Evolutionary conservation across 345 rosid species (phyloP).

Genomic region (Euphorbia pulcherrima): DNA sequence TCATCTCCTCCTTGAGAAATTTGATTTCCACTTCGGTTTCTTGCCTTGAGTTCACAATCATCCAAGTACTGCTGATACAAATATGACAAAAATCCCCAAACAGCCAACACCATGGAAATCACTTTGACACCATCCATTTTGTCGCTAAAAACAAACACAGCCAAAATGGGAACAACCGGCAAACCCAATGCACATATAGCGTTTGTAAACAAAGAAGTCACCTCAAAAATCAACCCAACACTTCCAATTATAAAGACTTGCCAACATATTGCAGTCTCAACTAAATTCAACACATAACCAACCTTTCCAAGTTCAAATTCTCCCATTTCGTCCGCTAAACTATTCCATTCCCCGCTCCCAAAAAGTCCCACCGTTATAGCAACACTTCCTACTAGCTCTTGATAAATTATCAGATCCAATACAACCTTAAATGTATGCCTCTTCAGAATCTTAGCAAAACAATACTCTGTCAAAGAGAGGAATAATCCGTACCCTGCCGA

Average conservation of each 20-base stretch:
- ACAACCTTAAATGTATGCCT: slow-evolving; percentile 30
- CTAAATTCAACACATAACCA: slow-evolving; percentile 44
- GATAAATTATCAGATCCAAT: slow-evolving; percentile 42
- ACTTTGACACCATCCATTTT: slow-evolving; percentile 58
- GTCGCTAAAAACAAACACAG: slow-evolving; percentile 47
- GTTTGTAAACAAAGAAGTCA: slow-evolving; percentile 55
- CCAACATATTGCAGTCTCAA: slow-evolving; percentile 40
- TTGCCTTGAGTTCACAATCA: slow-evolving; percentile 11
- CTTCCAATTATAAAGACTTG: slow-evolving; percentile 44
- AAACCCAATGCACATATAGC: slow-evolving; percentile 38
- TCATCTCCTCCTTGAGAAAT: background rate
- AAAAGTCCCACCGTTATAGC: slow-evolving; percentile 42
- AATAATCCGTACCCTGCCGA: slow-evolving; percentile 41
- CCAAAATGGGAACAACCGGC: slow-evolving; percentile 57
- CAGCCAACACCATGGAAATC: slow-evolving; percentile 53
- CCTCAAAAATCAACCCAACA: slow-evolving; percentile 52
- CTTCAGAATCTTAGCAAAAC: slow-evolving; percentile 39
- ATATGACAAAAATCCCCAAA: slow-evolving; percentile 59
- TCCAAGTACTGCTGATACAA: slow-evolving; percentile 60
- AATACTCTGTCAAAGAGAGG: slow-evolving; percentile 38
- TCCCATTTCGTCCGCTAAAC: slow-evolving; percentile 39
- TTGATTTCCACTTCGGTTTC: background rate
- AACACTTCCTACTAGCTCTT: slow-evolving; percentile 33
- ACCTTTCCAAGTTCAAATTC: slow-evolving; percentile 41
- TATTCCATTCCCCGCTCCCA: slow-evolving; percentile 53